Base-by-base conservation (phyloP, 1,284 basidiomycete genomes). In the Anthracocystis setariae region DNA sequence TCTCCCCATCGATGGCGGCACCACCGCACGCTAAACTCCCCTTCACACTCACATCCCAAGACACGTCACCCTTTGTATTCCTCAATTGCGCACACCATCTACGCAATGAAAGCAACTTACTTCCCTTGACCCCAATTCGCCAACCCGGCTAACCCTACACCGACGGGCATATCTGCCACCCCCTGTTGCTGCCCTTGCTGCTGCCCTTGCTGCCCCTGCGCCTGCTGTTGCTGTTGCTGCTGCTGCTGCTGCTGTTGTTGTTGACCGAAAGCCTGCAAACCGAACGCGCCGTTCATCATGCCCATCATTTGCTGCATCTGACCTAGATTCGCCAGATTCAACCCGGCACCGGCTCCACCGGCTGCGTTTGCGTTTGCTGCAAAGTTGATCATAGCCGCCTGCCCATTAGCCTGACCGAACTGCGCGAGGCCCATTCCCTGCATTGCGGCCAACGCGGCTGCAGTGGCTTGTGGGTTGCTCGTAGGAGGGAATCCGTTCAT, bases 271-370 rank as follows among this genome's bases (percentile, higher is more conserved):
- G 18, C 62, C 23, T 42, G 40, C 52, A 45, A 53, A 33, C 43
- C 43, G 32, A 67, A 61, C 3, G 55, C 57, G 10, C 51, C 55
- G n/a, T 38, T 32, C 63, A 67, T 66, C 39, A 72, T 50, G 8
- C 51, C 47, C 69, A 72, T 72, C 69, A 71, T 71, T 52, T 71
- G 68, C 50, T 65, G 61, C 63, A 62, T 57, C 47, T 65, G 57
- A n/a, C 37, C 27, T 48, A 52, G 20, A 24, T 45, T 42, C 33
- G 51, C 46, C 40, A 42, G 21, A 23, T 42, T 42, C 40, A 42
- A 42, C 40, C 40, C 40, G 24, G 42, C 48, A n/a, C 43, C 37
- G 24, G 42, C 48, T 27, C 43, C 37, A 5, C 29, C 29, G 7
- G 29, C 29, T 17, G 21, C 49, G 12, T 45, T 23, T 2, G 37